Evolutionary conservation across 306 rosid genomes (phyloP).

Genomic region (Lotus japonicus): DNA sequence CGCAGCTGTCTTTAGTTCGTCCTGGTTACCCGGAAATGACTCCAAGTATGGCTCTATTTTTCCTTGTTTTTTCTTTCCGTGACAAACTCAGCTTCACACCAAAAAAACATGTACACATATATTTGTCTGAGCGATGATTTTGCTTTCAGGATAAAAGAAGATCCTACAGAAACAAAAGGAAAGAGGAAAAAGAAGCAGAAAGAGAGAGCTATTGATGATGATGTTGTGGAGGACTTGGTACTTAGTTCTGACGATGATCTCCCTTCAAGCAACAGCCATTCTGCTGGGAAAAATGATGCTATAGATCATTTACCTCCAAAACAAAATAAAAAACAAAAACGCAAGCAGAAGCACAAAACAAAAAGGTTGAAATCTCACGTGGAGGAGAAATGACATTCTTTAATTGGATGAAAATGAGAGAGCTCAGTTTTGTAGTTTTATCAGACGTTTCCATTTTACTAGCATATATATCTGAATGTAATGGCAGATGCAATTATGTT

Average conservation of each 20-base stretch:
- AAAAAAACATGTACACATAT: neutral
- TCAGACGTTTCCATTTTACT: neutral
- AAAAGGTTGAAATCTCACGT: constrained; percentile 29
- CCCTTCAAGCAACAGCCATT: constrained; percentile 18
- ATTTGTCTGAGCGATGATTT: neutral
- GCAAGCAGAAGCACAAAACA: constrained; percentile 8
- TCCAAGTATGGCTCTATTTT: constrained; percentile 40
- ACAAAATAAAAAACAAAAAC: constrained; percentile 30
- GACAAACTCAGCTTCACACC: constrained; percentile 4
- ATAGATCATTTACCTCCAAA: constrained; percentile 22
- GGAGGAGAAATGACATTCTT: constrained; percentile 27
- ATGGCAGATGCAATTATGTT: neutral
- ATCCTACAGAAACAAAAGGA: constrained; percentile 35
- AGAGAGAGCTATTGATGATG: constrained; percentile 55
- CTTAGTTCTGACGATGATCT: constrained; percentile 83
- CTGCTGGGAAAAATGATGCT: constrained; percentile 32
- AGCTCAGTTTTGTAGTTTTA: constrained; percentile 23
- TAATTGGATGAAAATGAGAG: constrained; percentile 12
- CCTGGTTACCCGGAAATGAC: constrained; percentile 85
- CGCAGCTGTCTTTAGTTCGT: constrained; percentile 55
- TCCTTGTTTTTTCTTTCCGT: constrained; percentile 1
- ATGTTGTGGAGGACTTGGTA: constrained; percentile 79
- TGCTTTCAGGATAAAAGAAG: constrained; percentile 42
- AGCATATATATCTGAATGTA: neutral
- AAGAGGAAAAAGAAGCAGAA: constrained; percentile 39